Conservation (phyloP, 2,329 filamentous ascomycete genomes). For the Calycina herbarum region DNA sequence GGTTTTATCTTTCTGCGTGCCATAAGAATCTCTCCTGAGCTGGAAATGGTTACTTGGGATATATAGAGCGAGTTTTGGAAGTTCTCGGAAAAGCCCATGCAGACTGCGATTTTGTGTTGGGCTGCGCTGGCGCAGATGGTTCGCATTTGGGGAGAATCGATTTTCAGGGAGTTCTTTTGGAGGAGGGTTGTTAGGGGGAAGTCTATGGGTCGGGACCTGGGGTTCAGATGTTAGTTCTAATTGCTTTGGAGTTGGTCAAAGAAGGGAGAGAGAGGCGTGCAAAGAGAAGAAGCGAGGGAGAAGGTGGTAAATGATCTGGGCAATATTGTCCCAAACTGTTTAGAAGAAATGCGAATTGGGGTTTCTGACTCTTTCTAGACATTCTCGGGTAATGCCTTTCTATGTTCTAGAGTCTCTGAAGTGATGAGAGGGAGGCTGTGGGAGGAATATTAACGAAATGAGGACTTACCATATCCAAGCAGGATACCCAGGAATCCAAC, state of each 20-base stretch:
- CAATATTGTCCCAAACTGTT: too few relatives aligned
- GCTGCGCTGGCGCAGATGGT: conserved; percentile 44
- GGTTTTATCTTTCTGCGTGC: conserved; percentile 57
- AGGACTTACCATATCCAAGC: conserved; percentile 10
- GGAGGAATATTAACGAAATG: background rate
- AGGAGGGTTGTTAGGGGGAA: conserved; percentile 32
- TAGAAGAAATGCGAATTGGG: too few relatives aligned
- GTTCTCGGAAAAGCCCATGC: conserved; percentile 51
- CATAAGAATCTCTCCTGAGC: conserved; percentile 50
- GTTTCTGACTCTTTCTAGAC: too few relatives aligned
- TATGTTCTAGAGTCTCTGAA: too few relatives aligned
- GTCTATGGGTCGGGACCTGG: conserved; percentile 23
- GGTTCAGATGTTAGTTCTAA: background rate
- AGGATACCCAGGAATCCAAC: conserved; percentile 56
- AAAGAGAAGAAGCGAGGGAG: too few relatives aligned
- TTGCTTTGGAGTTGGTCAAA: too few relatives aligned
- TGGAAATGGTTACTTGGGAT: conserved; percentile 51
- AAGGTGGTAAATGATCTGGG: too few relatives aligned
- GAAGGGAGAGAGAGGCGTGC: too few relatives aligned
- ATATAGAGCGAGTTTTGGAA: conserved; percentile 49
- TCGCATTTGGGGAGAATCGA: conserved; percentile 47
- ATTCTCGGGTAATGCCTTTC: too few relatives aligned
- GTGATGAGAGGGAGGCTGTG: too few relatives aligned
- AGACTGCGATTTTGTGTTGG: conserved; percentile 46
- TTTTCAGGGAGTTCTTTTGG: conserved; percentile 44